phyloP scores from a whole-genome alignment of 768 basidiomycete genomes.

The Boletus edulis region DNA sequence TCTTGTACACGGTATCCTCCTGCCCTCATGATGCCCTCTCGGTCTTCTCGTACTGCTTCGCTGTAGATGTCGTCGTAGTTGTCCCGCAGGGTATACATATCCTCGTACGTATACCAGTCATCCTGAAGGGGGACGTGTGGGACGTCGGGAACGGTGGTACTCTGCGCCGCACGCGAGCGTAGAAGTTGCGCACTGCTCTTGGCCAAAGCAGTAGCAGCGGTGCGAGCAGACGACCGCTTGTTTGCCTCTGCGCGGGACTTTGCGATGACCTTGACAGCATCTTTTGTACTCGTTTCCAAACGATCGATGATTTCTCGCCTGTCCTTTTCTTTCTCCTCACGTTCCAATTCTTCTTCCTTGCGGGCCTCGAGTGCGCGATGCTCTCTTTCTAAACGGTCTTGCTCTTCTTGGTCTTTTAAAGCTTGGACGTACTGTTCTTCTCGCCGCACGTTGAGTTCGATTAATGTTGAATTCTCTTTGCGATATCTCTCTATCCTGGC shows the following conservation, averaged over 20 bases:
- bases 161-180: slow-evolving; percentile 63
- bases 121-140: slow-evolving; percentile 81
- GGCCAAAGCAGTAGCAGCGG: slow-evolving; percentile 39
- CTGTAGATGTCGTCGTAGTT: slow-evolving; percentile 73
- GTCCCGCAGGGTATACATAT: slow-evolving; percentile 53
- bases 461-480: slow-evolving; percentile 76
- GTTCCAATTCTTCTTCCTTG: slow-evolving; percentile 71
- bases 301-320: slow-evolving; percentile 75
- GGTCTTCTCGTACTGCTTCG: slow-evolving; percentile 72
- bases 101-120: slow-evolving; percentile 72
- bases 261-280: slow-evolving; percentile 67
- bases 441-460: slow-evolving; percentile 79
- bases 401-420: slow-evolving; percentile 77
- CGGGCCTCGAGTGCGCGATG: slow-evolving; percentile 63
- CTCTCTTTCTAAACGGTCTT: slow-evolving; percentile 70
- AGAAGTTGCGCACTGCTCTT: slow-evolving; percentile 48
- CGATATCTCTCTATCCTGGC: slow-evolving; percentile 76
- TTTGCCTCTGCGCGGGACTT: slow-evolving; percentile 63
- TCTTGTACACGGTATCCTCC: slow-evolving; percentile 82
- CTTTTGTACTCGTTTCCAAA: slow-evolving; percentile 72
- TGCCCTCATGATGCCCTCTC: slow-evolving; percentile 76
- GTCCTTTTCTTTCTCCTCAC: slow-evolving; percentile 71
- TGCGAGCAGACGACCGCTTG: slow-evolving; percentile 59
- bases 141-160: slow-evolving; percentile 67
- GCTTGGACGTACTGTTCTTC: slow-evolving; percentile 74